These are phyloP conservation scores for Psidium friedrichsthalianum DNA, from an alignment of 345 rosid species.

Conservation along the genomic window DNA sequence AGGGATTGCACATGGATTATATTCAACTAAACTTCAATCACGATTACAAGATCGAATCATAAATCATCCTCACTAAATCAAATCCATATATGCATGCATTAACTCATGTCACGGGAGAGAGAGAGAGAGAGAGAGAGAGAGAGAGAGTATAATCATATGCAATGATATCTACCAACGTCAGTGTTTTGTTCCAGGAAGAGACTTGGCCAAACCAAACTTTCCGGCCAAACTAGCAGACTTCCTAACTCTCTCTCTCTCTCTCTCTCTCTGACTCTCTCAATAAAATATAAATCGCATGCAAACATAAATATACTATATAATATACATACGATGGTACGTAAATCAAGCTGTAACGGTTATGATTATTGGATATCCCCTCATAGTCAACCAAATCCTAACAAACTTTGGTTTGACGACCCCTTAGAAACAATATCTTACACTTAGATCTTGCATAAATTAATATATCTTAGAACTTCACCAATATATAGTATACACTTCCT, in stretches of 20 bases:
- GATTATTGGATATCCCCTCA: conserved; percentile 42
- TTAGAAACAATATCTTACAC: not conserved
- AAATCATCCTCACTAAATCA: not conserved
- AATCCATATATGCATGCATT: not conserved
- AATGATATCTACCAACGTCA: conserved; percentile 17
- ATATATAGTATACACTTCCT: not conserved
- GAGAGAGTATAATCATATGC: not conserved
- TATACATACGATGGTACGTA: conserved; percentile 32
- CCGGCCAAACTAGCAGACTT: conserved; percentile 30
- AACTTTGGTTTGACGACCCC: conserved; percentile 6
- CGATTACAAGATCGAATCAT: not conserved
- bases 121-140: not conserved
- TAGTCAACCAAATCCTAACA: conserved; percentile 81
- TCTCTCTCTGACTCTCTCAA: not conserved
- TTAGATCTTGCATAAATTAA: not conserved
- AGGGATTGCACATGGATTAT: not conserved
- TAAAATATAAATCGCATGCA: conserved; percentile 9
- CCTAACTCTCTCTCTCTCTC: not conserved
- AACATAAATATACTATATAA: not conserved
- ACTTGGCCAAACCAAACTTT: conserved; percentile 59
- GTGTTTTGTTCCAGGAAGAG: conserved; percentile 39
- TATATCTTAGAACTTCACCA: not conserved
- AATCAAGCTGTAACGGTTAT: conserved; percentile 54
- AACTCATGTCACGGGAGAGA: not conserved
- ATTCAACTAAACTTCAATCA: not conserved